phyloP scores from a whole-genome alignment of 192 early-diverging fungal species.

The Mortierella claussenii region DNA sequence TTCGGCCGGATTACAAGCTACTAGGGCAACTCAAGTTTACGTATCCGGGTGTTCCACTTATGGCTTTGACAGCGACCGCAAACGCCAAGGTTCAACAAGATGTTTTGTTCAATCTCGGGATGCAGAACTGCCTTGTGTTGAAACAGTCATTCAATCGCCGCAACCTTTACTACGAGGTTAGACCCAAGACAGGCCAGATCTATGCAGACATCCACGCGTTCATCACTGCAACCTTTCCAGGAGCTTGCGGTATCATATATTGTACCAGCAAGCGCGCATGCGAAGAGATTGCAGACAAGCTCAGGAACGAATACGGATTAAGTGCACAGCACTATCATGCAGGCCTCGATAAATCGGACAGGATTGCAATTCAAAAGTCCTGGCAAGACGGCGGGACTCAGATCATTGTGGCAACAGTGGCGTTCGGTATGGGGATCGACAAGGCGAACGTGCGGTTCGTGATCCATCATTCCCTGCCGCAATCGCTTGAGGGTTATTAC shows the following conservation, averaged over 20 bases:
- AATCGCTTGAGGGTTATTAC: constrained; percentile 94
- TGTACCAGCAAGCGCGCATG: constrained; percentile 82
- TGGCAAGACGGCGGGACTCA: constrained; percentile 82
- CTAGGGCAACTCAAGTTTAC: constrained; percentile 70
- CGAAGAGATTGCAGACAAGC: constrained; percentile 80
- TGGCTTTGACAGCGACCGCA: constrained; percentile 97
- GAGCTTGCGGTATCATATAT: constrained; percentile 94
- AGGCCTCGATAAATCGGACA: constrained; percentile 82
- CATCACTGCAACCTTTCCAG: constrained; percentile 68
- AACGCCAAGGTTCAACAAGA: constrained; percentile 90
- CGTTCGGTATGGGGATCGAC: constrained; percentile 99
- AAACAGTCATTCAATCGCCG: constrained; percentile 89
- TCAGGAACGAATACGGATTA: constrained; percentile 68
- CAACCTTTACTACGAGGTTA: constrained; percentile 85
- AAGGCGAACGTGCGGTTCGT: constrained; percentile 97
- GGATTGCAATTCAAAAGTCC: constrained; percentile 76
- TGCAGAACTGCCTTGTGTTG: constrained; percentile 76
- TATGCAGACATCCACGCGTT: constrained; percentile 77
- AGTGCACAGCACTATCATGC: constrained; percentile 89
- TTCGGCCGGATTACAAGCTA: constrained; percentile 91
- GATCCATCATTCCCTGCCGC: constrained; percentile 90
- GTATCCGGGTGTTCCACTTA: constrained; percentile 85
- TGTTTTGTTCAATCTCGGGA: constrained; percentile 77
- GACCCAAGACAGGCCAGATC: constrained; percentile 70
- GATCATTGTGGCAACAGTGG: constrained; percentile 95